Evolutionary conservation across 2,329 filamentous ascomycete species (phyloP), one percentile per base, ranked within the genome.

Genomic region (Aspergillus ochraceus): DNA sequence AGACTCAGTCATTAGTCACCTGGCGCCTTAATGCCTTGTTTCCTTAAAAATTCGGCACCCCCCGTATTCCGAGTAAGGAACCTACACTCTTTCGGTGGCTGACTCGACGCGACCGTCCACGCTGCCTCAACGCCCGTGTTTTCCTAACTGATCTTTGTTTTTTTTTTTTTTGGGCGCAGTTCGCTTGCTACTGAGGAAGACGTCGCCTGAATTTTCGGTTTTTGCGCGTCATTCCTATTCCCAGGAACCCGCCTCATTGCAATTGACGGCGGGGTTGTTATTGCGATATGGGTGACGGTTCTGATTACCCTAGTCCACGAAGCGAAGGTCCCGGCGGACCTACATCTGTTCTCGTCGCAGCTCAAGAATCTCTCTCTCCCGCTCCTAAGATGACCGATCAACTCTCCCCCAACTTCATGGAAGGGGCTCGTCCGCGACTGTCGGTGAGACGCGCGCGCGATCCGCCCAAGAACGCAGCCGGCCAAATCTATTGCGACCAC

Each of bases 401-500:
- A 57, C 60, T 70, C 29, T 61, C 70, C 10, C 65, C 73, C 29
- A 64, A 55, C 55, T 70, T 71, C 59, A 66, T 74, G 55, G 74
- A 77, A 51, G 70, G 70, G 52, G 63, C 73, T 63, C 73, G 76
- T 60, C 76, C 74, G 55, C 76, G 74, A 65, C 66, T 79, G 54
- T 78, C 77, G 32, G 71, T 79, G 55, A 76, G 75, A 70, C 71
- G 76, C 63, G 71, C 73, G 49, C 74, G 77, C 60, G 83, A 86
- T 68, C 84, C 85, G 11, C 84, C 83, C 50, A 81, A 81, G 75
- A 92, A 92, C 66, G 73, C 80, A 1, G 84, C 90, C 24, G 90
- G 90, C n/a, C 88, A 91, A 70, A 95, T 88, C 68, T 83, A 88
- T 58, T 97, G 94, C 76, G 86, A 86, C 17, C 86, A 87, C 66